phyloP scores from a whole-genome alignment of 2,329 filamentous ascomycete genomes.

The Teratosphaeria destructans region DNA sequence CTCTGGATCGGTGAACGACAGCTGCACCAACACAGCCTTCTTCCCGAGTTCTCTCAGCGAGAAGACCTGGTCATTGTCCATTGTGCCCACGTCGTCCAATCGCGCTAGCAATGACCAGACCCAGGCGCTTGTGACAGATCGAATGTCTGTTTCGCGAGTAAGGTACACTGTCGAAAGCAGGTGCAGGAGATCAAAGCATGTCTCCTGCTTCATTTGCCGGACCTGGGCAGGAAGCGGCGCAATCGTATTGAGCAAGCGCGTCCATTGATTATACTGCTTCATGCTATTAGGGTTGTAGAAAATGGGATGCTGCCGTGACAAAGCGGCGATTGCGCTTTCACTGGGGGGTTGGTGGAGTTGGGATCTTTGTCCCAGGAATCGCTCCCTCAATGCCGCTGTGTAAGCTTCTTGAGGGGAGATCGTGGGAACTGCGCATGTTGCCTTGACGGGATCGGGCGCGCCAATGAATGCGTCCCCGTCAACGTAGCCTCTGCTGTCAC shows the following conservation, averaged over 20 bases:
- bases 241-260: constrained; percentile 27
- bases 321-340: constrained; percentile 38
- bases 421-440: neutral
- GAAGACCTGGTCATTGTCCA: constrained; percentile 65
- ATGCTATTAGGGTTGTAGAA: constrained; percentile 42
- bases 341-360: constrained; percentile 50
- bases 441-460: constrained; percentile 31
- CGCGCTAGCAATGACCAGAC: constrained; percentile 72
- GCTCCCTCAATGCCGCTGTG: constrained; percentile 53
- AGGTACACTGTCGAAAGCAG: constrained; percentile 51
- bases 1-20: constrained; percentile 17
- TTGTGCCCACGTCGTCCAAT: constrained; percentile 56
- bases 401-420: constrained; percentile 52
- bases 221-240: constrained; percentile 42
- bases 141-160: constrained; percentile 47
- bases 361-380: constrained; percentile 55
- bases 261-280: constrained; percentile 48
- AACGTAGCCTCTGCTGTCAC: constrained; percentile 56
- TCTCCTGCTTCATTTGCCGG: constrained; percentile 49
- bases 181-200: constrained; percentile 55
- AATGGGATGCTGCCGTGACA: constrained; percentile 44
- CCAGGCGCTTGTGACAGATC: constrained; percentile 66
- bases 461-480: constrained; percentile 71
- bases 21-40: constrained; percentile 41
- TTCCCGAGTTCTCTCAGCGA: constrained; percentile 71